Base-by-base conservation (phyloP, 768 basidiomycete species). In the Boletus subcaerulescens region DNA sequence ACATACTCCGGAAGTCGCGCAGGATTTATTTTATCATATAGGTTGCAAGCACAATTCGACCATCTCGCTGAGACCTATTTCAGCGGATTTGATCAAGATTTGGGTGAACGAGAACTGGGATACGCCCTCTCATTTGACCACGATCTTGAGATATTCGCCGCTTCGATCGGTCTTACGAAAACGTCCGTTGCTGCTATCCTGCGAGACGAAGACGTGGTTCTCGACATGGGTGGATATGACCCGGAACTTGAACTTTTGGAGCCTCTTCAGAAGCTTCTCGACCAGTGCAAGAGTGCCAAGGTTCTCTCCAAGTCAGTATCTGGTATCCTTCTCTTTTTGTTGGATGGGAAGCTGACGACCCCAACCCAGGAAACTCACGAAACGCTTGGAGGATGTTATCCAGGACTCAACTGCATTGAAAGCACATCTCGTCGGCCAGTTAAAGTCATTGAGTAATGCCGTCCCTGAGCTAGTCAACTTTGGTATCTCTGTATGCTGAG, bases 81-180 rank as follows among this genome's bases (percentile, higher is more conserved):
- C 64, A 78, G 77, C 52, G 84, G 82, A 17, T 88, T 86, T 59
- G 87, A 91, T n/a, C 81, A 86, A 48, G 97, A 98, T 68, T 72
- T 96, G 24, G 93, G 87, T 12, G 96, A 98, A 72, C 82, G 89
- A 22, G 93, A 97, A 70, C 76, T 96, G 31, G 91, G 90, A 2
- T 87, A 90, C 64, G 83, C 88, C 1, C 73, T 85, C 24, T 82
- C 87, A 12, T 86, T 96, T 59, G 96, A 99, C 65, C 81, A 85
- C 59, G 97, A 99, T 70, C 77, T 98, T 9, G 96, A 99, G 67
- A 89, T 91, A 71, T 94, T 98, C 70, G 84, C 91, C 18, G 94
- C 93, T 10, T 91, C 94, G 2, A 84, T 98, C 44, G 92, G 92
- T 2, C 80, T 96, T 56, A 85, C 90, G 39, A 92, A 93, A 77